Evolutionary conservation across 2,329 filamentous ascomycete genomes (phyloP), one percentile per base, ranked within the genome.

Genomic region (Mycocentrospora acerina): DNA sequence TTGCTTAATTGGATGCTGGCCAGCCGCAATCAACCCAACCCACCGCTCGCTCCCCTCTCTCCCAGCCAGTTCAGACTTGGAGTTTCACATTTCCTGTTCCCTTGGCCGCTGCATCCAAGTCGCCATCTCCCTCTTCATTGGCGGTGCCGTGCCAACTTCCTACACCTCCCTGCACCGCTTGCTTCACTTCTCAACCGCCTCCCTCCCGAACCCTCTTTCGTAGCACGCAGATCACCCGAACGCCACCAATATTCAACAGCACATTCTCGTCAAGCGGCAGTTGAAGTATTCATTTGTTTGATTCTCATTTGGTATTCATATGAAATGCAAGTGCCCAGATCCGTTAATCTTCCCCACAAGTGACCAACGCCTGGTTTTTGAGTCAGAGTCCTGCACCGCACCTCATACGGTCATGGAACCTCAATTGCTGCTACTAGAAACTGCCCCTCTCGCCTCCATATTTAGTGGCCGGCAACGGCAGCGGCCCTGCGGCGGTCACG

Each of bases 401-500:
- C 40, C 40, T 57, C 48, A 50, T 57, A 52, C 48, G 47, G 45
- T 55, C 55, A 54, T 55, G 46, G 41, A 52, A 44, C 50, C 48
- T 59, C 51, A 53, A 55, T 49, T 51, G 44, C 49, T 55, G 47
- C 19, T 22, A 9, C 19, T 22, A 53, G 42, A 50, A 46, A 45
- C 52, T 46, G 16, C 48, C 44, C 38, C 42, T 37, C 29, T 40
- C 29, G 38, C 34, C 8, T 29, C 12, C 40, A 47, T 55, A 34
- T 50, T 68, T 76, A 77, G 59, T 74, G 67, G 38, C 71, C 69
- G 62, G 78, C 76, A 60, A 79, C 60, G 61, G 75, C 72, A 59
- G 77, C 71, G 59, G 90, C 89, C 71, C 93, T 88, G 48, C 90
- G 89, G 76, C 91, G 90, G 78, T 98, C 91, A 81, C 91, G 85